Evolutionary conservation across 1,284 basidiomycete genomes (phyloP).

Genomic region (Moniliella sp.): DNA sequence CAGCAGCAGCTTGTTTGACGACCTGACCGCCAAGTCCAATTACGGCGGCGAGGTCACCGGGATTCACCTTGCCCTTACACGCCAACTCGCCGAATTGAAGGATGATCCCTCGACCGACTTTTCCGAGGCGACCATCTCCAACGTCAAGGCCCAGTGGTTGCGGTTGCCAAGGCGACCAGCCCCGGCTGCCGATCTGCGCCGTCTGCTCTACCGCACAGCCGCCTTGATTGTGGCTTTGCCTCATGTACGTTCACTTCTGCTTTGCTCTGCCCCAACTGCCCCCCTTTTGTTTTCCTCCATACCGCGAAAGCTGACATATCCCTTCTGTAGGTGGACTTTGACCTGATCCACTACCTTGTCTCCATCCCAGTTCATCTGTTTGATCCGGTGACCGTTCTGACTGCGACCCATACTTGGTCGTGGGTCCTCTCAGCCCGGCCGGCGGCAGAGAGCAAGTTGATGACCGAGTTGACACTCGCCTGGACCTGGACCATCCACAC

Average conservation of each 20-base stretch:
- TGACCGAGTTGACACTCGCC: constrained; percentile 63
- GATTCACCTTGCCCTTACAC: constrained; percentile 44
- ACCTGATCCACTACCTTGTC: constrained; percentile 68
- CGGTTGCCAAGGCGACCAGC: not conserved
- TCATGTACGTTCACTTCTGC: constrained; percentile 2
- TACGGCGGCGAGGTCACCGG: constrained; percentile 56
- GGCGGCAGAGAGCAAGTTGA: constrained; percentile 50
- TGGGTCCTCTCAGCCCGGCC: constrained; percentile 81
- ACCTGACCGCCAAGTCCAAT: constrained; percentile 21
- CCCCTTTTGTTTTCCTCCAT: not conserved
- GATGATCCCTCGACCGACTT: constrained; percentile 45
- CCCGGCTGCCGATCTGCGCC: constrained; percentile 47
- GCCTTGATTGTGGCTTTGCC: constrained; percentile 32
- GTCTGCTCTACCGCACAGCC: constrained; percentile 67
- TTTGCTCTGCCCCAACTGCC: not conserved
- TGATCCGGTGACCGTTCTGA: constrained; percentile 60
- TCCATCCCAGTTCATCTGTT: constrained; percentile 70
- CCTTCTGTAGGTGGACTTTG: constrained; percentile 45
- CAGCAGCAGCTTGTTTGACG: constrained; percentile 17
- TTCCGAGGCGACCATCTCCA: constrained; percentile 41
- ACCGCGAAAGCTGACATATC: no score
- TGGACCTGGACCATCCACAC: constrained; percentile 69
- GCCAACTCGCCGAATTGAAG: constrained; percentile 42
- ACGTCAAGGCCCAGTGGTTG: constrained; percentile 48
- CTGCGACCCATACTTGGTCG: constrained; percentile 82